Evolutionary conservation across 2,329 filamentous ascomycete species (phyloP).

Genomic region (Truncatella angustata): DNA sequence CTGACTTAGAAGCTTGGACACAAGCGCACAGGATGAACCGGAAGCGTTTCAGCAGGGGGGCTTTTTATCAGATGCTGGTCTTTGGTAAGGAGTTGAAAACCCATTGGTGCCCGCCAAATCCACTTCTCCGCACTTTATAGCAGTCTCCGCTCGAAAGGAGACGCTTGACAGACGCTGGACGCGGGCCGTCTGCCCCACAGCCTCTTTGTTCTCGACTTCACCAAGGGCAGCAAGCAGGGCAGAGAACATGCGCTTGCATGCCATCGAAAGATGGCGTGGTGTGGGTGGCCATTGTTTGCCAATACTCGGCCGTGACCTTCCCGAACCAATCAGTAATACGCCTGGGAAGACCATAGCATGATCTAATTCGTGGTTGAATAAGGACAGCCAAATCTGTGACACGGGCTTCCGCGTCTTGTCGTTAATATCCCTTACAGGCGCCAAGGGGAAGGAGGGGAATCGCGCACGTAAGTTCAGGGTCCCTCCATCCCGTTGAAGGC

Average conservation of each 20-base stretch:
- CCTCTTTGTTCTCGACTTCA: neutral
- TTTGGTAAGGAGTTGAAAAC: too few relatives aligned
- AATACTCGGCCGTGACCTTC: neutral
- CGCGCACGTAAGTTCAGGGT: neutral
- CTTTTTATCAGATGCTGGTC: too few relatives aligned
- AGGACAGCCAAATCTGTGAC: neutral
- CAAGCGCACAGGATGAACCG: too few relatives aligned
- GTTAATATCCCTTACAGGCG: neutral
- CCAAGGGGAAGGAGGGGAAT: neutral
- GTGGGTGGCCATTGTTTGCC: neutral
- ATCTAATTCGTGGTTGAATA: neutral
- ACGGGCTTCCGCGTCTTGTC: neutral
- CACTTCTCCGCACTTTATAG: neutral
- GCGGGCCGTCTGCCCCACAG: neutral
- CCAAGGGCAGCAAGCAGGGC: too few relatives aligned
- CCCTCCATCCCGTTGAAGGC: neutral
- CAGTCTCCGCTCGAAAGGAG: neutral
- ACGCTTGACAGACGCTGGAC: neutral
- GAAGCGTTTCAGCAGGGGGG: too few relatives aligned
- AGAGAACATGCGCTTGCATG: too few relatives aligned
- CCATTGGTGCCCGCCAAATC: constrained; percentile 1
- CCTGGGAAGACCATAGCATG: too few relatives aligned
- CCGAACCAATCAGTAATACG: constrained; percentile 3
- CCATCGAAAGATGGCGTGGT: too few relatives aligned
- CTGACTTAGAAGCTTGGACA: too few relatives aligned